These are phyloP conservation scores for Craterostigma plantagineum DNA, from an alignment of 257 asterid genomes.

Conservation along the genomic window DNA sequence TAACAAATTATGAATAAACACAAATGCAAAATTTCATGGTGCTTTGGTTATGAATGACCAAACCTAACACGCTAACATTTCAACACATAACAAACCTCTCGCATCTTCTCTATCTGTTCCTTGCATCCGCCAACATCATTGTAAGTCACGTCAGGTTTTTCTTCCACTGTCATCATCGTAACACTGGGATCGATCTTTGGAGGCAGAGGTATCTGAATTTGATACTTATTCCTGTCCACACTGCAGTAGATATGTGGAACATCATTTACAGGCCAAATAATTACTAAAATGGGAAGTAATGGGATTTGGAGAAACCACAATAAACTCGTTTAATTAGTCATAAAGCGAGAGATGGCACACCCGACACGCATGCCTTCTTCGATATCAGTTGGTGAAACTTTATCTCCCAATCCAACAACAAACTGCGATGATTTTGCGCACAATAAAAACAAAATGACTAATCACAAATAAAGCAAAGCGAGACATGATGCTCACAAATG, in stretches of 20 bases:
- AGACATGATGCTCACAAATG: too few species aligned
- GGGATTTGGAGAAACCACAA: too few species aligned
- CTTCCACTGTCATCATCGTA: conserved; percentile 83
- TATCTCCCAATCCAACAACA: conserved; percentile 89
- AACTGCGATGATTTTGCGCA: conserved; percentile 29
- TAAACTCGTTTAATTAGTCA: background rate
- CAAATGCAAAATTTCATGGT: too few species aligned
- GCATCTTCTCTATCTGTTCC: conserved; percentile 74
- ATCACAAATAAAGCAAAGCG: too few species aligned
- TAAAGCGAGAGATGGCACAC: conserved; percentile 20
- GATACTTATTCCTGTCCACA: conserved; percentile 64
- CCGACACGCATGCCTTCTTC: conserved; percentile 99
- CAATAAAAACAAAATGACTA: background rate
- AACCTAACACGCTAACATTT: background rate
- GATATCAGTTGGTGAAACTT: conserved; percentile 91
- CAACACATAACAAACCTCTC: conserved; percentile 29
- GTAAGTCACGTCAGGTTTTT: conserved; percentile 68
- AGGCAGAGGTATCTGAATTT: conserved; percentile 71
- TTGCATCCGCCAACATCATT: conserved; percentile 76
- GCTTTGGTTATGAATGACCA: too few species aligned
- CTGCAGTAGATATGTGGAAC: conserved; percentile 19
- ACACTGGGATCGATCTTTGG: conserved; percentile 79
- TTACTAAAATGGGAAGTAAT: background rate
- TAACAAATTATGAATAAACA: conserved; percentile 7
- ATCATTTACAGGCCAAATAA: conserved; percentile 4